Evolutionary conservation across 129 eudicot genomes (phyloP), one percentile per base, ranked within the genome.

Genomic region (Cynara cardunculus): DNA sequence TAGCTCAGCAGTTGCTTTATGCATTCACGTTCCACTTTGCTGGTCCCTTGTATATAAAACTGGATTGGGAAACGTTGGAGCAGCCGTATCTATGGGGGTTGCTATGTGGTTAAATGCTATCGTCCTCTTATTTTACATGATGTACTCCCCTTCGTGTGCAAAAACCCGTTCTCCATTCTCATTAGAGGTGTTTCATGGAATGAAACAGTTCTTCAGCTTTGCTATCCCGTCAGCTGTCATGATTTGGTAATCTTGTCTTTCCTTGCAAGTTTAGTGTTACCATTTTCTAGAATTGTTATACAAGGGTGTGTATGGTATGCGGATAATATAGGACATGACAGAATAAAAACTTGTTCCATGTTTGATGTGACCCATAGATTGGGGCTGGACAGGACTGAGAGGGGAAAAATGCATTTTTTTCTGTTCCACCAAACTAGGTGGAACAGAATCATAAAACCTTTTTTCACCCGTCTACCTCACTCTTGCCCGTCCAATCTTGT

Each of bases 201-300:
- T 89, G 77, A 41, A 74, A 74, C 90, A 89, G 28, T 93, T 93
- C 73, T 90, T 93, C 76, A 73, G 87, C 19, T 90, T 87, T 66
- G 96, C 92, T 34, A 71, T 87, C 67, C 93, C 93, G 5, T 87
- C 97, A 74, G 93, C 96, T 77, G 87, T 84, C 61, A 90, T 90
- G 93, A 78, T 84, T 25, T 93, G 97, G 96, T 90, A 90, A 83
- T 9, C 3, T 62, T 2, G 26, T 12, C 31, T n/a, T 13, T 46
- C 78, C 70, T 11, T 39, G 30, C 69, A 64, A 22, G 68, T 24
- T 64, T 10, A 64, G 27, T 22, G 65, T 18, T 56, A 5, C 7
- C 10, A 4, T 56, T 56, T 19, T 19, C 65, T 16, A 59, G 61
- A 46, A 46, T 6, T 14, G 1, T 46, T 46, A 13, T 13, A 14